These are phyloP conservation scores for Claviceps paspali DNA, from an alignment of 2,329 filamentous ascomycete species.

Conservation along the genomic window DNA sequence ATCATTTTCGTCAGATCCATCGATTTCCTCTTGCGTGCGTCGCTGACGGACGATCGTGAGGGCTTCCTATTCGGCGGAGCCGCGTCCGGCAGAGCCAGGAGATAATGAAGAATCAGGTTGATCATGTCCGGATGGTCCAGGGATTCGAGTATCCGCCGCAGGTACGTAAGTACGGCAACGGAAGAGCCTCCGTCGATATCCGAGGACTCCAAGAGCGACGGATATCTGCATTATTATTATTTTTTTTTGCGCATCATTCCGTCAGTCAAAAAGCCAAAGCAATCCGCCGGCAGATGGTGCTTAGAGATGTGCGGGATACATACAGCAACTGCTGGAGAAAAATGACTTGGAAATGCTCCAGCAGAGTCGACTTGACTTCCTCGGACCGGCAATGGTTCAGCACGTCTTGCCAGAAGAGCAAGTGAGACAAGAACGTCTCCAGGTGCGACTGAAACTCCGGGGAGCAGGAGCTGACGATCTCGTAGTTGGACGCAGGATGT, in stretches of 20 bases:
- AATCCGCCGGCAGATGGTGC: background rate
- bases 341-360: conserved; percentile 94
- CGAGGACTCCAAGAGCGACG: conserved; percentile 88
- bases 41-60: conserved; percentile 41
- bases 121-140: conserved; percentile 90
- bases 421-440: conserved; percentile 83
- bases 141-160: conserved; percentile 78
- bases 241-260: background rate
- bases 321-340: conserved; percentile 90
- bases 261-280: background rate
- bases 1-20: conserved; percentile 73
- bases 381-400: conserved; percentile 85
- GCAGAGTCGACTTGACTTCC: conserved; percentile 80
- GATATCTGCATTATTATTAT: conserved; percentile 57
- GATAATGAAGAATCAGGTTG: conserved; percentile 81
- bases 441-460: conserved; percentile 71
- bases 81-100: conserved; percentile 61
- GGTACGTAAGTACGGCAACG: conserved; percentile 85
- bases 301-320: no score
- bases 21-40: conserved; percentile 70
- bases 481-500: conserved; percentile 51
- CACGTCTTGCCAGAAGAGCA: conserved; percentile 97
- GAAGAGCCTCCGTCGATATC: conserved; percentile 95
- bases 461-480: conserved; percentile 60
- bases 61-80: conserved; percentile 20